phyloP scores from a whole-genome alignment of 2,329 filamentous ascomycete genomes.

The Akanthomyces muscarius region DNA sequence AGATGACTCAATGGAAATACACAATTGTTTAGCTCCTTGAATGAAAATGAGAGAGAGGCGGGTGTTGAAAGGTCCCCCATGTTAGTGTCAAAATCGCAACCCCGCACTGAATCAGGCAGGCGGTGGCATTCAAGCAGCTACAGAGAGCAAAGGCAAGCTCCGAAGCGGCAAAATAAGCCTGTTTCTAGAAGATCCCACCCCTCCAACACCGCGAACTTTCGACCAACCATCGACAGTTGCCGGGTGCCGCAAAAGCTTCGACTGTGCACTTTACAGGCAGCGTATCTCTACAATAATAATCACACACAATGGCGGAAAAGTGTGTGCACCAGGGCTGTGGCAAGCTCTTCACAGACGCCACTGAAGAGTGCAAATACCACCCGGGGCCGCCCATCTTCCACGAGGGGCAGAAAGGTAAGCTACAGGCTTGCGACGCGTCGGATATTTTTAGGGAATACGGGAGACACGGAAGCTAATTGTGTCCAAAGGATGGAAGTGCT shows the following conservation, averaged over 20 bases:
- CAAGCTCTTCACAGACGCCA: conserved; percentile 76
- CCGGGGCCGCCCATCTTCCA: conserved; percentile 93
- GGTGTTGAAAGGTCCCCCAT: background rate
- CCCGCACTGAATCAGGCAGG: conserved; percentile 34
- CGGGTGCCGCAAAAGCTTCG: background rate
- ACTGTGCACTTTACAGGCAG: background rate
- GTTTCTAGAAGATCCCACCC: conserved; percentile 35
- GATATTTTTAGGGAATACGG: background rate
- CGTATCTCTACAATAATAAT: background rate
- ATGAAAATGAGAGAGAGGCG: no score
- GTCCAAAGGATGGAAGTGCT: conserved; percentile 88
- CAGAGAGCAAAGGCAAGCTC: conserved; percentile 16
- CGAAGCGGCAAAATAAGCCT: conserved; percentile 11
- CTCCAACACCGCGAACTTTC: background rate
- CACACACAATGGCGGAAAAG: conserved; percentile 63
- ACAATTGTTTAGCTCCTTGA: background rate
- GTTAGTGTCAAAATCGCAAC: conserved; percentile 15
- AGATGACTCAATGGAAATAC: background rate
- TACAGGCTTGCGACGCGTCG: background rate
- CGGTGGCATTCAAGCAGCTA: conserved; percentile 27
- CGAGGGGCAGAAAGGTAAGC: conserved; percentile 92
- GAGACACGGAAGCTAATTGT: background rate
- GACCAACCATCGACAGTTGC: background rate
- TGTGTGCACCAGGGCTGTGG: conserved; percentile 96
- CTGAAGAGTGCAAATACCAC: conserved; percentile 87